Evolutionary conservation across 169 alveolate genomes (phyloP).

Genomic region (Cryptosporidium sp.): DNA sequence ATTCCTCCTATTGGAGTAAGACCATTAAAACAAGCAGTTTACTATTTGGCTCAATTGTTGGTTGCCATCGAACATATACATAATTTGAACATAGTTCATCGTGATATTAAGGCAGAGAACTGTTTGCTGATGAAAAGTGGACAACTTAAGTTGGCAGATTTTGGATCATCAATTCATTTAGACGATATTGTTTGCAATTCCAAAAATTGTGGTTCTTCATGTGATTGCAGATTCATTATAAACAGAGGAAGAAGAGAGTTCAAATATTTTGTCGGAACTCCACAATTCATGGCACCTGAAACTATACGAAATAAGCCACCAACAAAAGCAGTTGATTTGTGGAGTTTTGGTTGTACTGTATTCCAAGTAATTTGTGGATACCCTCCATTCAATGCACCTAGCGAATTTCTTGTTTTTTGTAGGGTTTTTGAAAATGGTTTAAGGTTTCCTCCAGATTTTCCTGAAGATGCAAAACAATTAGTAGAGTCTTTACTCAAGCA

Average conservation of each 20-base stretch:
- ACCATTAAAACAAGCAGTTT: constrained; percentile 39
- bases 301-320: constrained; percentile 87
- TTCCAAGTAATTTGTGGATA: constrained; percentile 88
- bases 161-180: constrained; percentile 85
- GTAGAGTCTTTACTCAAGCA: constrained; percentile 33
- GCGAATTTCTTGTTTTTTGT: constrained; percentile 69
- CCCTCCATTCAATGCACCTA: constrained; percentile 78
- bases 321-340: constrained; percentile 88
- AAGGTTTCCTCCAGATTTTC: constrained; percentile 67
- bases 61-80: constrained; percentile 92
- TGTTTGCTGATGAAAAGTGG: constrained; percentile 40
- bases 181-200: constrained; percentile 73
- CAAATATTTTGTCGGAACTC: constrained; percentile 91
- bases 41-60: constrained; percentile 82
- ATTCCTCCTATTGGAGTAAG: constrained; percentile 53
- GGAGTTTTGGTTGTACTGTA: constrained; percentile 93
- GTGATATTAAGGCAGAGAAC: constrained; percentile 93
- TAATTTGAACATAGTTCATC: constrained; percentile 89
- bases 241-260: constrained; percentile 81
- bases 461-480: constrained; percentile 22
- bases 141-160: constrained; percentile 68
- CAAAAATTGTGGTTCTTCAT: constrained; percentile 22
- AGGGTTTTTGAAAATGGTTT: constrained; percentile 26
- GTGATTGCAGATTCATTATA: constrained; percentile 37
- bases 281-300: constrained; percentile 94